Base-by-base conservation (phyloP, 2,329 filamentous ascomycete species). In the Penicillium sp. region DNA sequence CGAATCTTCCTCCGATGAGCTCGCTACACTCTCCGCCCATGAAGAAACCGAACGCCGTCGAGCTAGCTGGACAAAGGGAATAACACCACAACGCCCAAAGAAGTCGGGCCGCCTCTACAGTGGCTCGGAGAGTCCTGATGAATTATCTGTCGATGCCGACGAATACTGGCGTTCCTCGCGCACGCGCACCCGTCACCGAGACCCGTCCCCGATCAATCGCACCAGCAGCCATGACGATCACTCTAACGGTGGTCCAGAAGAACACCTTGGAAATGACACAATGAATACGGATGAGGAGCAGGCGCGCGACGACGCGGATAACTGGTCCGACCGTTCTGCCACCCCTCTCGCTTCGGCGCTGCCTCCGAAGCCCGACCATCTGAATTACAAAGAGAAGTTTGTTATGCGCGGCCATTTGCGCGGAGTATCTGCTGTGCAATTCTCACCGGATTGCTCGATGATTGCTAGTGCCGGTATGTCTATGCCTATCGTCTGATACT, bases 371-470 rank as follows among this genome's bases (percentile, higher is more conserved):
- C 80, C 82, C 3, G 75, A 77, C 18, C 72, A 71, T 19, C 79
- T 90, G 13, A 78, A 86, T 65, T 95, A 90, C 73, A 79, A 75
- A 35, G 80, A 83, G 29, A 81, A 83, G 45, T 80, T 91, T 56
- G 79, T 86, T 16, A 78, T 96, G 16, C 80, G 78, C 53, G 91
- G 90, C 2, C 92, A 97, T 72, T 78, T 81, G 41, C 83, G 85
- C 52, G 84, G 88, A 18, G 82, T 97, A 1, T 87, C 91, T 2
- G 84, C 89, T 46, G 89, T 95, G 41, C 87, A 88, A 61, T 95
- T 96, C 71, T 96, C 91, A 1, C 93, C 92, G 0, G 86, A 96
- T 71, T 89, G 90, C 4, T 80, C 81, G 28, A 93, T 88, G 83
- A 88, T 99, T 57, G 93, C 93, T 16, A 93, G 87, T 55, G 87